phyloP scores from a whole-genome alignment of 768 basidiomycete genomes.

The Leccinum disarticulatum region DNA sequence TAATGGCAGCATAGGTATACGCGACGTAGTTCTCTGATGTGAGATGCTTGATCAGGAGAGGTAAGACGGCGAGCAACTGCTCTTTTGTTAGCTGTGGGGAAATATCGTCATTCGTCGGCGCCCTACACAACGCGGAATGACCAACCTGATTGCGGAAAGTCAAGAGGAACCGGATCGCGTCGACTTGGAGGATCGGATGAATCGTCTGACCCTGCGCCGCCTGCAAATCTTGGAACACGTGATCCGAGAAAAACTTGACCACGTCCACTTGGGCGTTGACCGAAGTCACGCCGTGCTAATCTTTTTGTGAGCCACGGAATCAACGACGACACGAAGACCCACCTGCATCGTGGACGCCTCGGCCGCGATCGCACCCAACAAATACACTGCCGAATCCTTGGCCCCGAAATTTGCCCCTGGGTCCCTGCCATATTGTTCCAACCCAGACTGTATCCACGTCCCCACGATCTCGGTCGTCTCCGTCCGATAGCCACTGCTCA shows the following conservation, averaged over 20 bases:
- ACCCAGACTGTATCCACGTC: slow-evolving; percentile 75
- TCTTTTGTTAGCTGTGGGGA: slow-evolving; percentile 77
- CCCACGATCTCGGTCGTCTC: slow-evolving; percentile 88
- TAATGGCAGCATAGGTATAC: slow-evolving; percentile 95
- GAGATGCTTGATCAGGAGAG: slow-evolving; percentile 81
- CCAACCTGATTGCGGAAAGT: slow-evolving; percentile 94
- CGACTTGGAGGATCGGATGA: slow-evolving; percentile 91
- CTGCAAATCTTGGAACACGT: slow-evolving; percentile 85
- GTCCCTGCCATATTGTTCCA: slow-evolving; percentile 67
- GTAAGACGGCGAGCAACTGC: slow-evolving; percentile 89
- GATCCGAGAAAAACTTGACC: slow-evolving; percentile 91
- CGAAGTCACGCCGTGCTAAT: slow-evolving; percentile 87
- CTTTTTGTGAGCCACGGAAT: neutral
- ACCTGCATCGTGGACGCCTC: slow-evolving; percentile 85
- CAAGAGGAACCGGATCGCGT: slow-evolving; percentile 92
- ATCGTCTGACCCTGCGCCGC: slow-evolving; percentile 57
- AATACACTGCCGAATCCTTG: slow-evolving; percentile 91
- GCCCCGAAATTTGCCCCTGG: slow-evolving; percentile 73
- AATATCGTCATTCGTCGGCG: neutral
- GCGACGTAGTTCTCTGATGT: slow-evolving; percentile 85
- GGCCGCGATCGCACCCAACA: slow-evolving; percentile 92
- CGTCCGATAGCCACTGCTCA: slow-evolving; percentile 73
- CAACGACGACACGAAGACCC: slow-evolving; percentile 12
- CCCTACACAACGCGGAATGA: neutral
- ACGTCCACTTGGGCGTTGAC: slow-evolving; percentile 91